Conservation (phyloP, 1,139 yeast genomes). For the Pichia sp. region DNA sequence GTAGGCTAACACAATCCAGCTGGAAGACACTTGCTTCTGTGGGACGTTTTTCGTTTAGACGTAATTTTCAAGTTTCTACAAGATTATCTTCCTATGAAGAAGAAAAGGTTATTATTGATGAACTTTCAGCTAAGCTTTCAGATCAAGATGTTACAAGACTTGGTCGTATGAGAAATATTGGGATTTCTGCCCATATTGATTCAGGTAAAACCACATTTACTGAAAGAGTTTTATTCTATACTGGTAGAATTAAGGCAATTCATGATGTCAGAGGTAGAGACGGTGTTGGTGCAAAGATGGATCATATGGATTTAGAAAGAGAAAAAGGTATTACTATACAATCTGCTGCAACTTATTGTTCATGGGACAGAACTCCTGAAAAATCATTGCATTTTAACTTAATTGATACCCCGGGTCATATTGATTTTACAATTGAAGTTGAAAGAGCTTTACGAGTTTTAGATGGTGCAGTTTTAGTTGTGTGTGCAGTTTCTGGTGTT, state of each 20-base stretch:
- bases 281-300: constrained; percentile 98
- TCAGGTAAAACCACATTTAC: constrained; percentile 97
- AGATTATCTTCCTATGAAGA: constrained; percentile 48
- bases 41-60: constrained; percentile 12
- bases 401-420: constrained; percentile 97
- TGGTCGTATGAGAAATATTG: constrained; percentile 76
- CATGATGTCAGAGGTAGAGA: constrained; percentile 98
- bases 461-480: constrained; percentile 97
- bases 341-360: constrained; percentile 97
- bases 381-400: constrained; percentile 75
- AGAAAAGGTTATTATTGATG: constrained; percentile 61
- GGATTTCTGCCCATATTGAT: constrained; percentile 96
- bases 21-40: constrained; percentile 6
- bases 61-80: constrained; percentile 22
- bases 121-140: constrained; percentile 43
- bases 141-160: constrained; percentile 54
- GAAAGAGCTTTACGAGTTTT: constrained; percentile 94
- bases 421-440: constrained; percentile 96
- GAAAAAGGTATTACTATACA: constrained; percentile 98
- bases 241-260: constrained; percentile 95
- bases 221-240: constrained; percentile 91
- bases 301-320: constrained; percentile 94
- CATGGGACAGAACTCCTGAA: constrained; percentile 73
- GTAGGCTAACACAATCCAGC: constrained; percentile 9
- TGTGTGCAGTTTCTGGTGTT: constrained; percentile 97